Percentiles rank a stretch among this genome's conserved stretches.
Evolutionary conservation across 1,284 basidiomycete species (phyloP).

Genomic region (Thecaphora frezii): DNA sequence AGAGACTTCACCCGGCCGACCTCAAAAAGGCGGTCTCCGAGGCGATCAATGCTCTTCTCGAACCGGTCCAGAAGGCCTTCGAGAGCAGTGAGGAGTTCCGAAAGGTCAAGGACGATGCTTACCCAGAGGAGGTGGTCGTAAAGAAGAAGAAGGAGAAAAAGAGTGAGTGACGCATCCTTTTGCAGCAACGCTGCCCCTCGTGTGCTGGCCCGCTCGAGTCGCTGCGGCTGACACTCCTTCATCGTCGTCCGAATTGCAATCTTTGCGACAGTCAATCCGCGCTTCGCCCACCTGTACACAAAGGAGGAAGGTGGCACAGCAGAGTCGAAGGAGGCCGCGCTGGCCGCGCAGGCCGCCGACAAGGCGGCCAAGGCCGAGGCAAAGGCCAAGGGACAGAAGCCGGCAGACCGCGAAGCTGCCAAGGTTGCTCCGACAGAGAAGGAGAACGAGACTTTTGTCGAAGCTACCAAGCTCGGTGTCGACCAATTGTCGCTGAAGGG

Average conservation of each 20-base stretch:
- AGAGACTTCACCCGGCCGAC: slow-evolving; percentile 84
- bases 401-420: slow-evolving; percentile 9
- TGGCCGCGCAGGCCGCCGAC: slow-evolving; percentile 29
- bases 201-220: too few relatives aligned
- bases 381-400: slow-evolving; percentile 7
- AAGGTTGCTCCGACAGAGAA: slow-evolving; percentile 7
- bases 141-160: slow-evolving; percentile 52
- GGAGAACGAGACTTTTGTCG: slow-evolving; percentile 27
- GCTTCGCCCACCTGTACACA: slow-evolving; percentile 37
- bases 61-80: slow-evolving; percentile 79
- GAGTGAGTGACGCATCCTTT: slow-evolving; percentile 8
- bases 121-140: slow-evolving; percentile 65
- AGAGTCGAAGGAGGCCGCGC: slow-evolving; percentile 39
- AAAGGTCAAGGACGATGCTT: slow-evolving; percentile 75
- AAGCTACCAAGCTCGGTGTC: slow-evolving; percentile 10
- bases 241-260: not conserved
- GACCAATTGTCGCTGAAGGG: too few relatives aligned
- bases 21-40: slow-evolving; percentile 80
- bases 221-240: too few relatives aligned
- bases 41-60: slow-evolving; percentile 75
- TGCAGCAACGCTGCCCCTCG: not conserved
- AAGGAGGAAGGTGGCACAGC: slow-evolving; percentile 46
- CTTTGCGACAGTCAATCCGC: slow-evolving; percentile 32
- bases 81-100: slow-evolving; percentile 79
- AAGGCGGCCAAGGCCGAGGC: slow-evolving; percentile 12